Base-by-base conservation (phyloP, 345 rosid genomes). In the Aurinia saxatilis region DNA sequence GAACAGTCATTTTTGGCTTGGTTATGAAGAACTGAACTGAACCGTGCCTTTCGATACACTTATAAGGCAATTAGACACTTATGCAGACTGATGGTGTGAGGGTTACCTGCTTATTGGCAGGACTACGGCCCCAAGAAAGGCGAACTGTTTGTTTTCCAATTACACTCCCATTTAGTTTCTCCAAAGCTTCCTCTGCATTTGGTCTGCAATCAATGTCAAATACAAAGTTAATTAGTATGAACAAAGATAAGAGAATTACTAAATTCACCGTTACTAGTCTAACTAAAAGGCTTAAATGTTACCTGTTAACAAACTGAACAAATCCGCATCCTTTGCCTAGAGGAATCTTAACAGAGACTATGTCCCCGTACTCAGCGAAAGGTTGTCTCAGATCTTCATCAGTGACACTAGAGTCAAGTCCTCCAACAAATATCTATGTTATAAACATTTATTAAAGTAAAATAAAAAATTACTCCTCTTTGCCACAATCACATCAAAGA, bases 391-490 rank as follows among this genome's bases (percentile, higher is more conserved):
- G 84, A 69, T 90, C 96, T 73, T 87, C 97, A 59, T 85, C 96
- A 48, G 79, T 82, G 60, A 90, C 96, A 68, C 74, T 78, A 39
- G 91, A 83, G 79, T 87, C 97, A 69, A 93, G 96, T 53, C 96
- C 96, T 62, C 97, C 99, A 63, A 93, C 97, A 80, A 93, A 93
- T 75, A 93, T 87, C 99, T 93, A 79, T 53, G 50, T 46, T 71
- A 55, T 30, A 53, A 38, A 66, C 48, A 72, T 31, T 34, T 58
- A 63, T 76, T 21, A 71, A 68, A 15, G 16, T 39, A 2, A 14
- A 18, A 31, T 10, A 5, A 10, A 8, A 50, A 33, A 12, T 5
- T n/a, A 52, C 50, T 27, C 34, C 47, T 66, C 57, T 41, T 49
- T 45, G 66, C 44, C 16, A 56, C 63, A 64, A 23, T 70, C 16